phyloP scores from a whole-genome alignment of 2,329 filamentous ascomycete genomes.

The Aspergillus fumigatus region DNA sequence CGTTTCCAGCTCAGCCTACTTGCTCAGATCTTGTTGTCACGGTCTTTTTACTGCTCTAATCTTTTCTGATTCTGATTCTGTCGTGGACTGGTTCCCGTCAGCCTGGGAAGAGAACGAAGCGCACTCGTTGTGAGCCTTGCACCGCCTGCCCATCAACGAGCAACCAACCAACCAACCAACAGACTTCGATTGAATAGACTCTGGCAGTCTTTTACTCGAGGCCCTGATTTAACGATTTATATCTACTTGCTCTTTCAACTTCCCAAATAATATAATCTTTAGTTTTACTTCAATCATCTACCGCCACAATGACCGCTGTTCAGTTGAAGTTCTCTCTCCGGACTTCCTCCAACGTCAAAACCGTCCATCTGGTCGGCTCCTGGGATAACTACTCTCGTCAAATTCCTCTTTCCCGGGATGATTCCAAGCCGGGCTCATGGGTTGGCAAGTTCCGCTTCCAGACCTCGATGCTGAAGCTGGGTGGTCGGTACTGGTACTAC shows the following conservation, averaged over 20 bases:
- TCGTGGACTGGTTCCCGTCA: slow-evolving; percentile 31
- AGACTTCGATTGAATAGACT: slow-evolving; percentile 18
- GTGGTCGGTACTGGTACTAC: slow-evolving; percentile 99
- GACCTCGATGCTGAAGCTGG: slow-evolving; percentile 75
- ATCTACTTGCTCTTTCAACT: slow-evolving; percentile 15
- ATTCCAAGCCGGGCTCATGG: slow-evolving; percentile 84
- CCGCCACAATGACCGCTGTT: slow-evolving; percentile 71
- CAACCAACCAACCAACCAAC: slow-evolving; percentile 6
- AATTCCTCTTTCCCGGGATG: slow-evolving; percentile 87
- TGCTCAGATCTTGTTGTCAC: slow-evolving; percentile 5
- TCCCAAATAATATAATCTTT: slow-evolving; percentile 22
- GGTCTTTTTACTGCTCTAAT: slow-evolving; percentile 6
- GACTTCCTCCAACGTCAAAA: slow-evolving; percentile 94
- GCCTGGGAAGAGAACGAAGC: slow-evolving; percentile 13
- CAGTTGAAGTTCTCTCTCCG: slow-evolving; percentile 95
- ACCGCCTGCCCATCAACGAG: slow-evolving; percentile 15
- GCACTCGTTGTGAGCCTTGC: slow-evolving; percentile 11
- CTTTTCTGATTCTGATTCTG: slow-evolving; percentile 21
- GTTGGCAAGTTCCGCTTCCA: slow-evolving; percentile 96
- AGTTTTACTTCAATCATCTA: slow-evolving; percentile 29
- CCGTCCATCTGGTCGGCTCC: slow-evolving; percentile 92
- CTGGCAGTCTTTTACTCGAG: slow-evolving; percentile 24
- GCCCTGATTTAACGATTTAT: slow-evolving; percentile 14
- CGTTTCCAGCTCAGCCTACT: slow-evolving; percentile 23
- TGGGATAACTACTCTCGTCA: slow-evolving; percentile 97